phyloP scores from a whole-genome alignment of 1,284 basidiomycete genomes.

The Trichosporon sp. region DNA sequence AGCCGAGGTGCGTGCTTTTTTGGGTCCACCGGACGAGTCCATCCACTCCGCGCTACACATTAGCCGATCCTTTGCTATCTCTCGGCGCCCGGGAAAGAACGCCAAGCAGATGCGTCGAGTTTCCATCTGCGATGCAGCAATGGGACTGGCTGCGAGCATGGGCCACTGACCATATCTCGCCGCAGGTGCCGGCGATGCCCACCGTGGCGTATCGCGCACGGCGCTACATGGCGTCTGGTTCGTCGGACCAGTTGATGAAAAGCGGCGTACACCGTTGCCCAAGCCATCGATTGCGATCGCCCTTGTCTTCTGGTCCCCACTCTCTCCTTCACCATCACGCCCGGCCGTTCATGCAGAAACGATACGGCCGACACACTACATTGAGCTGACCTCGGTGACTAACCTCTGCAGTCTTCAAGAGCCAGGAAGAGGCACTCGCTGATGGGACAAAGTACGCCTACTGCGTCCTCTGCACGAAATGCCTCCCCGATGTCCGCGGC shows the following conservation, averaged over 20 bases:
- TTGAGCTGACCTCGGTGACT: not conserved
- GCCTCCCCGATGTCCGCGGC: slow-evolving; percentile 61
- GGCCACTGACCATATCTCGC: not conserved
- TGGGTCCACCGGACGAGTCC: too few relatives aligned
- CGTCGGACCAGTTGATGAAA: not conserved
- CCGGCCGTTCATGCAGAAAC: not conserved
- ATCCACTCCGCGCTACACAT: too few relatives aligned
- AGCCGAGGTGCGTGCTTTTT: slow-evolving; percentile 53
- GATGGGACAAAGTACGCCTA: slow-evolving; percentile 58
- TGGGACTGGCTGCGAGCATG: not conserved
- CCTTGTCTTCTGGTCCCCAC: too few relatives aligned
- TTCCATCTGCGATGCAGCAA: not conserved
- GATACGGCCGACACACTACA: too few relatives aligned
- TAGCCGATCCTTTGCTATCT: not conserved
- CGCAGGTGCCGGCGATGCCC: not conserved
- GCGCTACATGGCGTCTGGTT: not conserved
- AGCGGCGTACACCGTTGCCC: not conserved
- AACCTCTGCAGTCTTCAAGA: slow-evolving; percentile 53
- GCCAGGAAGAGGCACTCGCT: slow-evolving; percentile 55
- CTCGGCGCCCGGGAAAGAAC: not conserved
- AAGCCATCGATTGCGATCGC: not conserved
- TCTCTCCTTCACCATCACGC: not conserved
- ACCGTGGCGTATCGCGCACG: not conserved
- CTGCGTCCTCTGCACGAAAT: slow-evolving; percentile 66
- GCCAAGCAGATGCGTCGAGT: not conserved